phyloP scores from a whole-genome alignment of 2,329 filamentous ascomycete genomes.

The Reticulascus tulasneorum region DNA sequence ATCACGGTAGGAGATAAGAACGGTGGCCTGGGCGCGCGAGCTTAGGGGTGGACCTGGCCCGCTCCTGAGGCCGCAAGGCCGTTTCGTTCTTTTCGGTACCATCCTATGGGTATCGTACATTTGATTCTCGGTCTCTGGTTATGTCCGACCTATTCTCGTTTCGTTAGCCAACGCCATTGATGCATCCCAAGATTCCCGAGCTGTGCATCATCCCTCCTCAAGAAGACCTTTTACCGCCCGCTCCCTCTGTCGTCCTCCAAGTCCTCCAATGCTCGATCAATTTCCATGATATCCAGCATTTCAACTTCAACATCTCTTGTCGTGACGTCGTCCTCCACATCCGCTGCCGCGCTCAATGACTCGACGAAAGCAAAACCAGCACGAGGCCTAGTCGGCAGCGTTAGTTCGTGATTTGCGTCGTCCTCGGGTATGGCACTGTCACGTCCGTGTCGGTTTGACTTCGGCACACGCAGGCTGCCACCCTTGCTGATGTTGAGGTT shows the following conservation, averaged over 20 bases:
- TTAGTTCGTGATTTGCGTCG: constrained; percentile 16
- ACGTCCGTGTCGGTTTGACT: constrained; percentile 2
- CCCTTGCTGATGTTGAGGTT: constrained; percentile 45
- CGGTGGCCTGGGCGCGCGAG: constrained; percentile 6
- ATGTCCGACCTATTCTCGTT: constrained; percentile 6
- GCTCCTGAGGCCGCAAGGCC: not conserved
- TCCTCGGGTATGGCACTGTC: constrained; percentile 7
- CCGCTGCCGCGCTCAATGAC: constrained; percentile 49
- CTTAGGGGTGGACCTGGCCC: no score
- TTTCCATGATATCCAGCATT: constrained; percentile 63
- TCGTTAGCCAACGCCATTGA: constrained; percentile 11
- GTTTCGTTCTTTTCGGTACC: not conserved
- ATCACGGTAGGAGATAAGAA: constrained; percentile 9
- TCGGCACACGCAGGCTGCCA: constrained; percentile 10
- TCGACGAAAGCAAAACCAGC: constrained; percentile 48
- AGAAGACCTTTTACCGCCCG: constrained; percentile 49
- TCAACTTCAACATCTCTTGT: constrained; percentile 54
- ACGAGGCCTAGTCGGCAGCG: constrained; percentile 23
- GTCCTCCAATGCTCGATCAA: constrained; percentile 55
- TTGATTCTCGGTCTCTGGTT: constrained; percentile 11
- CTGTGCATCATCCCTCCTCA: constrained; percentile 34
- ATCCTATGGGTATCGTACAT: constrained; percentile 36
- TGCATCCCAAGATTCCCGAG: no score
- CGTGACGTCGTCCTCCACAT: constrained; percentile 44
- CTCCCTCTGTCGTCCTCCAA: constrained; percentile 48